Evolutionary conservation across 495 filamentous ascomycete species (phyloP).

Genomic region (Rusavskia elegans): DNA sequence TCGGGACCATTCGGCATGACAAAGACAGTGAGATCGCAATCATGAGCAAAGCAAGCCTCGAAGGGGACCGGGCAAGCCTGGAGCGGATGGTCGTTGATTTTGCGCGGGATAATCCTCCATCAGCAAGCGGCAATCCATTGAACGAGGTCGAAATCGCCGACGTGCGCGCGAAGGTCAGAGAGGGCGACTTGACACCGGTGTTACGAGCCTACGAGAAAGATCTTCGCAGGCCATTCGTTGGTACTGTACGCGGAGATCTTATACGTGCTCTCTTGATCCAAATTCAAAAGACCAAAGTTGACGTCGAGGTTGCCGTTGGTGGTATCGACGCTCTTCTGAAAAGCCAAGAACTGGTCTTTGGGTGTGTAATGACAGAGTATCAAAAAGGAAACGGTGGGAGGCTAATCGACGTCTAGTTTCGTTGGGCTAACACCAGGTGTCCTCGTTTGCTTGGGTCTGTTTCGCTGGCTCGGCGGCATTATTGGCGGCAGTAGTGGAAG

Average conservation of each 20-base stretch:
- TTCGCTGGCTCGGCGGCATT: constrained; percentile 51
- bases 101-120: constrained; percentile 54
- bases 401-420: constrained; percentile 37
- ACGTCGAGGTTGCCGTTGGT: constrained; percentile 87
- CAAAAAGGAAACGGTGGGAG: too few relatives aligned
- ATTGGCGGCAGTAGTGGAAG: constrained; percentile 54
- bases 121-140: constrained; percentile 24
- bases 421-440: constrained; percentile 83
- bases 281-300: constrained; percentile 96
- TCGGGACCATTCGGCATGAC: constrained; percentile 86
- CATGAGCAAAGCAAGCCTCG: constrained; percentile 80
- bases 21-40: constrained; percentile 82
- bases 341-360: constrained; percentile 94
- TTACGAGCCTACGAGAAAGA: constrained; percentile 82
- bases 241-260: constrained; percentile 71
- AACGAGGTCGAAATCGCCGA: constrained; percentile 46
- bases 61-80: constrained; percentile 75
- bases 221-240: constrained; percentile 58
- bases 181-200: constrained; percentile 86
- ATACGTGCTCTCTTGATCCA: constrained; percentile 84
- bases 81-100: constrained; percentile 98
- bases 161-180: constrained; percentile 60
- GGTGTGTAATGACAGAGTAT: constrained; percentile 21
- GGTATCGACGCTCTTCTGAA: constrained; percentile 87
- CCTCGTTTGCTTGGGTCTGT: constrained; percentile 59